Conservation (phyloP, 176 grass and related monocot genomes). For the Triticum aestivum region IWGSC_CS_RefSeq_v2.1 NC_057797.1:520186090-520186589, state of each 20-base stretch:
- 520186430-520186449: slow-evolving; percentile 13
- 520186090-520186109: slow-evolving; percentile 64
- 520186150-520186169: slow-evolving; percentile 43
- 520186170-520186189: slow-evolving; percentile 11
- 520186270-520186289: slow-evolving; percentile 6
- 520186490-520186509: slow-evolving; percentile 52
- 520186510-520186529: slow-evolving; percentile 70
- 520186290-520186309: slow-evolving; percentile 10
- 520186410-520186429: slow-evolving; percentile 49
- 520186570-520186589: slow-evolving; percentile 75
- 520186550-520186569: slow-evolving; percentile 88
- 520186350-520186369: not conserved
- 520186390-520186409: slow-evolving; percentile 28
- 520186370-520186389: slow-evolving; percentile 58
- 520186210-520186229: slow-evolving; percentile 40
- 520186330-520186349: slow-evolving; percentile 5
- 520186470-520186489: slow-evolving; percentile 32
- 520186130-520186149: slow-evolving; percentile 75
- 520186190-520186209: slow-evolving; percentile 25
- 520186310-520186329: slow-evolving; percentile 1
- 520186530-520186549: slow-evolving; percentile 64
- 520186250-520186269: slow-evolving; percentile 12
- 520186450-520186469: not conserved
- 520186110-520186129: slow-evolving; percentile 99
- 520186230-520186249: slow-evolving; percentile 41